Evolutionary conservation across 2,329 filamentous ascomycete genomes (phyloP).

Genomic region (Colletotrichum sp.): DNA sequence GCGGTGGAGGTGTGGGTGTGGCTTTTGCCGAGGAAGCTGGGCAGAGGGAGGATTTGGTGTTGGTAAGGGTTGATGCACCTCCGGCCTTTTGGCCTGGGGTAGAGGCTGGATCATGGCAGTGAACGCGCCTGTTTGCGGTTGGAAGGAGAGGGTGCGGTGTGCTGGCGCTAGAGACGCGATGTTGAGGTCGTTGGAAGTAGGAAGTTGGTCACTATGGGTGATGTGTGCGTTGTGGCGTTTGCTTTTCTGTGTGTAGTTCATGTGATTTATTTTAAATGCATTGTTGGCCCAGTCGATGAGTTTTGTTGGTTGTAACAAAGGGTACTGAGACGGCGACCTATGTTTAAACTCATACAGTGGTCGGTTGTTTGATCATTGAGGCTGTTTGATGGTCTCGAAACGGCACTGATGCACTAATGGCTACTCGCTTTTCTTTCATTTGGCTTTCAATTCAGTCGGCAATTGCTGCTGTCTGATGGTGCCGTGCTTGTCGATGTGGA

Average conservation of each 20-base stretch:
- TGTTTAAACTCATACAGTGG: too few relatives aligned
- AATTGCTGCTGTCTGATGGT: too few relatives aligned
- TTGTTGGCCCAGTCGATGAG: neutral
- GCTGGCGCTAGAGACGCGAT: neutral
- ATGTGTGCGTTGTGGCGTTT: neutral
- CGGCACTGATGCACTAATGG: too few relatives aligned
- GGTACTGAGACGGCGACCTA: too few relatives aligned
- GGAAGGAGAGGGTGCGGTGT: neutral
- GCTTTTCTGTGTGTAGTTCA: neutral
- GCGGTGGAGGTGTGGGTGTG: neutral
- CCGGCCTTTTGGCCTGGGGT: neutral
- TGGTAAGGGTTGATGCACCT: fast-evolving
- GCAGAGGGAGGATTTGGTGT: neutral
- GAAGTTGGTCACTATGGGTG: neutral
- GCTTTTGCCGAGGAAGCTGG: neutral
- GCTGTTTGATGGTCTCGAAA: too few relatives aligned
- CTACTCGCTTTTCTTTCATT: too few relatives aligned
- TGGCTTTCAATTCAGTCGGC: too few relatives aligned
- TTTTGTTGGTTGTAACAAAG: neutral
- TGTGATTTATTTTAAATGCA: neutral
- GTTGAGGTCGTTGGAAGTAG: neutral
- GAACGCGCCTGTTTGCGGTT: neutral
- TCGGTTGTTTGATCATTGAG: too few relatives aligned
- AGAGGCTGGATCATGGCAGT: neutral
- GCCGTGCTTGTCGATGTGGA: too few relatives aligned